Evolutionary conservation across 2,329 filamentous ascomycete genomes (phyloP).

Genomic region (Helotiales sp.): DNA sequence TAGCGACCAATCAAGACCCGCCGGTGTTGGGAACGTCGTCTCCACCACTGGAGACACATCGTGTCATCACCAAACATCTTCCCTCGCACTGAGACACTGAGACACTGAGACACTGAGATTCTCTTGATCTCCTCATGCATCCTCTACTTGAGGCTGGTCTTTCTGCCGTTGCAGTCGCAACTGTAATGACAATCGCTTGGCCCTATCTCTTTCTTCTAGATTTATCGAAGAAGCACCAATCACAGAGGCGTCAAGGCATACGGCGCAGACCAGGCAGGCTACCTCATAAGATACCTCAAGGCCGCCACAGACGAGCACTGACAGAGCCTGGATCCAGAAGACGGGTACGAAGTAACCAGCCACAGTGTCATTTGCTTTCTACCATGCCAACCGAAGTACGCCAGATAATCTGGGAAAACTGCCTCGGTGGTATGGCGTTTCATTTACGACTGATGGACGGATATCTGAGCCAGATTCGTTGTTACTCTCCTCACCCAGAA

Average conservation of each 20-base stretch:
- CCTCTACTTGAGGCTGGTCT: not conserved
- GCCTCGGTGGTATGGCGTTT: not conserved
- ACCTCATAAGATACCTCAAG: not conserved
- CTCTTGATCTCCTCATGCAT: not conserved
- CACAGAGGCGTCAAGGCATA: not conserved
- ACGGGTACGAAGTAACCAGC: not conserved
- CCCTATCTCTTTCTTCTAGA: not conserved
- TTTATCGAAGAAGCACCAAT: not conserved
- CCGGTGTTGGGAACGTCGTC: no score
- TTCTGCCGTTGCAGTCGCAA: not conserved
- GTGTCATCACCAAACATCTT: not conserved
- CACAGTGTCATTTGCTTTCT: not conserved
- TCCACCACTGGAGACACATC: no score
- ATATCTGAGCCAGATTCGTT: not conserved
- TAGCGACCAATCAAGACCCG: no score
- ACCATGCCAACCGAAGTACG: not conserved
- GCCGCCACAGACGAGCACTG: not conserved
- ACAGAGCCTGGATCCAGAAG: not conserved
- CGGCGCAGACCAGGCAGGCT: not conserved
- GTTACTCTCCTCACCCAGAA: not conserved
- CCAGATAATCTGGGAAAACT: not conserved
- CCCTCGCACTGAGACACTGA: no score
- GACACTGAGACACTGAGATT: not conserved
- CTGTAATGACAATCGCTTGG: not conserved
- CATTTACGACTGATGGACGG: not conserved